Evolutionary conservation across 129 eudicot genomes (phyloP), one percentile per base, ranked within the genome.

Genomic region (Flaveria trinervia): DNA sequence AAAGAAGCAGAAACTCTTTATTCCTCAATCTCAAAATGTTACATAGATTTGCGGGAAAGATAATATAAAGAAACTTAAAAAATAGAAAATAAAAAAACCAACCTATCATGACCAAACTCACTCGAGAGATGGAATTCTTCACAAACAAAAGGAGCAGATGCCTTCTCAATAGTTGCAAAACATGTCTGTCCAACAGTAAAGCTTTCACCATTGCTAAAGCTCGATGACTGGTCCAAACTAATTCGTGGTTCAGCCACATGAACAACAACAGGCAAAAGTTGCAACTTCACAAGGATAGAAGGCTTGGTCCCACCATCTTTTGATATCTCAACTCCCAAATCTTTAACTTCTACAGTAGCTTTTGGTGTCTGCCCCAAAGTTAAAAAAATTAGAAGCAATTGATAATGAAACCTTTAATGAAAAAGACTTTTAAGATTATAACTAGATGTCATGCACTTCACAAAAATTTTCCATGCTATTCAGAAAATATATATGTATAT

Each of bases 51-150:
- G 54, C 7, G 30, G 59, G 25, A 62, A 50, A 69, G 62, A 62
- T 39, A 61, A 51, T 79, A 30, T 20, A 49, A 67, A 2, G 3
- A 39, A 33, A 65, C 26, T 66, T 25, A 55, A 0, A 36, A 33
- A 65, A 44, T 70, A 18, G 55, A 65, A 33, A 65, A 44, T 70
- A 18, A 61, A 62, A 79, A 62, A 71, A 80, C 90, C 78, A 73
- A 94, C 98, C 98, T 94, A 69, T 83, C 85, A 81, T 91, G 97
- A 77, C 93, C 97, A 81, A 91, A 79, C 82, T 94, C 93, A 81
- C 96, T 88, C 79, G 90, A 84, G 84, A 94, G 84, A 62, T 91
- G 84, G 36, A 94, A 85, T 73, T 94, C 96, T 88, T 94, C 97
- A 73, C 98, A 94, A 82, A 79, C 75, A 81, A 94, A 89, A 78